Evolutionary conservation across 2,329 filamentous ascomycete genomes (phyloP), one percentile per base, ranked within the genome.

Genomic region (Didymella segeticola): DNA sequence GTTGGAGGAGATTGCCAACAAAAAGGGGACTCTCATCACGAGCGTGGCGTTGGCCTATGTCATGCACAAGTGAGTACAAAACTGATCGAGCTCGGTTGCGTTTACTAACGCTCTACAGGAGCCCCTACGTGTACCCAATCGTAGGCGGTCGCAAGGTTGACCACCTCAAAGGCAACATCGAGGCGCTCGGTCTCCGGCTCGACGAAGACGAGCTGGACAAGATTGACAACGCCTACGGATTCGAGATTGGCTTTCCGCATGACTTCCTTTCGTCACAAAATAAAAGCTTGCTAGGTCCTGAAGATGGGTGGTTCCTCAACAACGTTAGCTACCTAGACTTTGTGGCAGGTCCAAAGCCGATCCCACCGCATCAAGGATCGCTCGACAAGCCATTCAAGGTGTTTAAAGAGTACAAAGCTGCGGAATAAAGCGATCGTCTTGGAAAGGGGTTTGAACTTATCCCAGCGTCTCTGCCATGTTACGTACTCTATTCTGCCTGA

Each of bases 41-140:
- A 80, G 81, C 38, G 75, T 89, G 23, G 88, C 89, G 6, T 73
- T 92, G 27, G 88, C 89, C 2, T 92, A 92, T 66, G 84, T 91
- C 12, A 82, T 89, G 80, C 82, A 85, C 59, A 91, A 91, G 47
- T 49, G 10, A 36, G 47, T 23, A 20, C 8, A 23, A 5, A 7
- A 19, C 12, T 5, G 23, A 2, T 1, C 3, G 20, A 1, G 15
- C n/a, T 10, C n/a, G 26, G 17, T 7, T 4, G 29, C 2, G 10
- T 6, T 12, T 12, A 25, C 47, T 50, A 8, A 50, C 17, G 14
- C 85, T 1, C 14, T n/a, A 10, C 17, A 43, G 38, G 25, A 36
- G 17, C 14, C 83, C 87, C 0, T 84, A 90, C 64, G 86, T 91
- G 12, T 90, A 90, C 67, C 89, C 89, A 1, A 86, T 92, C 36